Percentiles rank a stretch among this genome's conserved stretches.
Conservation (phyloP, 495 filamentous ascomycete species). For the Alectoria sarmentosa region DNA sequence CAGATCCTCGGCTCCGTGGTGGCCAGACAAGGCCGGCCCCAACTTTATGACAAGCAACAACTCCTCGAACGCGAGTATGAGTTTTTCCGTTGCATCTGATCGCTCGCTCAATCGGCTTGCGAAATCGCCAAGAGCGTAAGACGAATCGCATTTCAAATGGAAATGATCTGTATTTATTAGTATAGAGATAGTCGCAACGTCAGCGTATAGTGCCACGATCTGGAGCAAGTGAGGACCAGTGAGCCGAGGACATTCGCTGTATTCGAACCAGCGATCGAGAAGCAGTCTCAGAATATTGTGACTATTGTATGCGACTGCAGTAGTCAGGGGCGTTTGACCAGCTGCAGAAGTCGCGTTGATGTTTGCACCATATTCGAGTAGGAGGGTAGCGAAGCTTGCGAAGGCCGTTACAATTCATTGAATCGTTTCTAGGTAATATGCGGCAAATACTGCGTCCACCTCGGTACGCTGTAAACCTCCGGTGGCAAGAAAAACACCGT, state of each 20-base stretch:
- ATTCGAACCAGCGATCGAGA: slow-evolving; percentile 32
- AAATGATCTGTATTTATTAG: slow-evolving; percentile 16
- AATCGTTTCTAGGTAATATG: no score
- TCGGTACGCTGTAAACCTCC: no score
- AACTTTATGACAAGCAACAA: slow-evolving; percentile 10
- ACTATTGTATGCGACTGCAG: slow-evolving; percentile 24
- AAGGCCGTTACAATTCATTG: no score
- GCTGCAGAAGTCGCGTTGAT: slow-evolving; percentile 9
- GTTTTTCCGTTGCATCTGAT: slow-evolving; percentile 9
- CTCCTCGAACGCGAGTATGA: slow-evolving; percentile 13
- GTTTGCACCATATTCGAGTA: slow-evolving; percentile 19
- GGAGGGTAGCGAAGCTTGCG: slow-evolving; percentile 5
- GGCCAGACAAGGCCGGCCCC: slow-evolving; percentile 4
- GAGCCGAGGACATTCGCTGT: slow-evolving; percentile 29
- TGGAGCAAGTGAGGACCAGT: slow-evolving; percentile 29
- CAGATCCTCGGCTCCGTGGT: neutral
- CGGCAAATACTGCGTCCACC: no score
- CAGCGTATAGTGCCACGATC: slow-evolving; percentile 27
- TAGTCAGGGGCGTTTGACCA: slow-evolving; percentile 13
- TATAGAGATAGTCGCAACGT: slow-evolving; percentile 26
- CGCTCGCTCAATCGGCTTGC: slow-evolving; percentile 7
- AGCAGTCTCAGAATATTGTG: slow-evolving; percentile 26
- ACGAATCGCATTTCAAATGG: slow-evolving; percentile 7
- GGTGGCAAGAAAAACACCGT: no score
- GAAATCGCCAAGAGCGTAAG: slow-evolving; percentile 10